Evolutionary conservation across 768 basidiomycete species (phyloP), one percentile per base, ranked within the genome.

Genomic region (Terana coerulea): DNA sequence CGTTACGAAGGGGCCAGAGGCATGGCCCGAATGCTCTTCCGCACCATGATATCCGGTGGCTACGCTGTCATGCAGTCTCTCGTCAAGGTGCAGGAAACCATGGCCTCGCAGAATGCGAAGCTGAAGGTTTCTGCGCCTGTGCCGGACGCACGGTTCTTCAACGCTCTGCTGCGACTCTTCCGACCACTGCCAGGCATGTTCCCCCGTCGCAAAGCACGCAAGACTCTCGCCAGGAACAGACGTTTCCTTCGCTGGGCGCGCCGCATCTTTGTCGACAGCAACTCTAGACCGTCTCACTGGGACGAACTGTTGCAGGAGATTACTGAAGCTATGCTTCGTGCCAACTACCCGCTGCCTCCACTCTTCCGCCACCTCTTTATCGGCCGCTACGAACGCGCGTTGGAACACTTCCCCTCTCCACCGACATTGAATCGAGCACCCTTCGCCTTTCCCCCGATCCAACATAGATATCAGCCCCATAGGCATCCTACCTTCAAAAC

Each of bases 71-170:
- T 52, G n/a, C 34, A 47, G 15, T 35, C 59, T 17, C 34, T 60
- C 9, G 25, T 36, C 8, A 42, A 42, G 31, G 46, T 70, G 11
- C 64, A 61, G 19, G 60, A 68, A 19, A n/a, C 24, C 17, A n/a
- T 42, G 19, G 12, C 47, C 34, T 61, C 47, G 22, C 57, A 37
- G 39, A 51, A 69, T 30, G 59, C 71, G 47, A 34, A 42, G 28
- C 21, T 54, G 14, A 15, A 21, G 9, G 15, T 1, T n/a, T n/a
- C 53, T 22, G 59, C 72, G 17, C 78, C 77, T 7, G 53, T 54
- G 22, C 77, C 79, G 0, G 87, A 90, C 57, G 77, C 75, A n/a
- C 73, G 77, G 39, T 87, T 87, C 62, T 88, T 83, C 68, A 86
- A 86, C 49, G 80, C 81, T 1, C 70, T 79, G 8, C 66, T 88